Percentiles rank a stretch among this genome's conserved stretches.
phyloP scores from a whole-genome alignment of 495 filamentous ascomycete genomes.

The Aspergillus indologenus region DNA sequence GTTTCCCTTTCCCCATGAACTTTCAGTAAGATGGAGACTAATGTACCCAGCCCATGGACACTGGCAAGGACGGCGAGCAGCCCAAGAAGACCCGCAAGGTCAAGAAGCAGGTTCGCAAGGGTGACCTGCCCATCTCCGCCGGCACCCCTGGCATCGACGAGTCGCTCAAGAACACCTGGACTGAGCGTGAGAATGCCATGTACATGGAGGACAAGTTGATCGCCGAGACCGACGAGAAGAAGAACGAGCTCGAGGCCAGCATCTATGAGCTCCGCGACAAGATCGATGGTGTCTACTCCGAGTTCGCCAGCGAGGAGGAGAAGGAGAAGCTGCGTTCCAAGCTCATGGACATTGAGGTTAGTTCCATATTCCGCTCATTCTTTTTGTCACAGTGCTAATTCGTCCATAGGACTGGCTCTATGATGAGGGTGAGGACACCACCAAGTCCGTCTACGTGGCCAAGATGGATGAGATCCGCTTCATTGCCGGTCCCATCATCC shows the following conservation, averaged over 20 bases:
- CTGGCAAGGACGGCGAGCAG: conserved; percentile 68
- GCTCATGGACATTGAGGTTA: conserved; percentile 79
- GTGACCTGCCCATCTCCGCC: conserved; percentile 83
- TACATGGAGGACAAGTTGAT: conserved; percentile 98
- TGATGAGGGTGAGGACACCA: conserved; percentile 93
- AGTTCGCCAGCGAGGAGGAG: conserved; percentile 88
- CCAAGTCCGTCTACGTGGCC: conserved; percentile 85
- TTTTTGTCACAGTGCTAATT: conserved; percentile 8
- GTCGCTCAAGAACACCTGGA: conserved; percentile 56
- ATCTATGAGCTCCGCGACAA: conserved; percentile 97
- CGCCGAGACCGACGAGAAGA: conserved; percentile 97
- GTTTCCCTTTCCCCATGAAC: conserved; percentile 28
- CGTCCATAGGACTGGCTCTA: conserved; percentile 87
- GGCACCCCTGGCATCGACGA: conserved; percentile 78
- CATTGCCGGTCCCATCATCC: conserved; percentile 84
- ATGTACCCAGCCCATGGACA: conserved; percentile 80
- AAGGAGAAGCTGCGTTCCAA: conserved; percentile 79
- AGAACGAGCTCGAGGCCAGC: conserved; percentile 97
- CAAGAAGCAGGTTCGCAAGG: conserved; percentile 99
- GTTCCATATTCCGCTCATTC: conserved; percentile 28
- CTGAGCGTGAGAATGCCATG: conserved; percentile 86
- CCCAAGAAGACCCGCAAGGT: conserved; percentile 96
- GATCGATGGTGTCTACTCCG: conserved; percentile 83
- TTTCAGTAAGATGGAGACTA: conserved; percentile 2
- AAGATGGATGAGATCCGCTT: conserved; percentile 96